Evolutionary conservation across 2,329 filamentous ascomycete species (phyloP).

Genomic region (Trichoderma sp.): DNA sequence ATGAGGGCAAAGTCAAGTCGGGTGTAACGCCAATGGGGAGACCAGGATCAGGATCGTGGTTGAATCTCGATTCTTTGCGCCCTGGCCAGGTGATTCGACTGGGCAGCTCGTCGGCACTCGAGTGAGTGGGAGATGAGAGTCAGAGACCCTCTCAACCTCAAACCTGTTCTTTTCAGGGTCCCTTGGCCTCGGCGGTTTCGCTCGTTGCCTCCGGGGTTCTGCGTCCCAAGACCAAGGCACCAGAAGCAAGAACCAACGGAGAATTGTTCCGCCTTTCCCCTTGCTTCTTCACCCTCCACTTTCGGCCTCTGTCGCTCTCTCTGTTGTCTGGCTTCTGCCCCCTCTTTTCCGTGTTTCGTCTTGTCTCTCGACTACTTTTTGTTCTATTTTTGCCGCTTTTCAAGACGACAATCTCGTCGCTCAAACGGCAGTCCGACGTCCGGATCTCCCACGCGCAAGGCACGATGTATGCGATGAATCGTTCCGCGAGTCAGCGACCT

Average conservation of each 20-base stretch:
- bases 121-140: constrained; percentile 8
- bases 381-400: neutral
- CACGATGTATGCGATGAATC: too few species aligned
- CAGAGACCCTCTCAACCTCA: neutral
- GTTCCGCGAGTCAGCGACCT: too few species aligned
- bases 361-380: neutral
- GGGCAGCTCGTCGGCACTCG: constrained; percentile 19
- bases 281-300: neutral
- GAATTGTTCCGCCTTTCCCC: constrained; percentile 26
- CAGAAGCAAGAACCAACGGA: neutral
- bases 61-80: constrained; percentile 14
- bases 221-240: neutral
- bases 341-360: neutral
- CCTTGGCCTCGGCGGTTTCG: neutral
- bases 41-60: constrained; percentile 9
- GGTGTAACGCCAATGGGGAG: constrained; percentile 20
- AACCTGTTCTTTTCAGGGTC: too few species aligned
- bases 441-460: too few species aligned
- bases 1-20: constrained; percentile 12
- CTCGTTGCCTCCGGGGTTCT: neutral
- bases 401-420: neutral
- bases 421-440: neutral
- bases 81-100: neutral
- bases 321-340: neutral
- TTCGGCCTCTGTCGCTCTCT: neutral